Conservation (phyloP, 192 early-diverging fungal species). For the Backusella australiensis region DNA sequence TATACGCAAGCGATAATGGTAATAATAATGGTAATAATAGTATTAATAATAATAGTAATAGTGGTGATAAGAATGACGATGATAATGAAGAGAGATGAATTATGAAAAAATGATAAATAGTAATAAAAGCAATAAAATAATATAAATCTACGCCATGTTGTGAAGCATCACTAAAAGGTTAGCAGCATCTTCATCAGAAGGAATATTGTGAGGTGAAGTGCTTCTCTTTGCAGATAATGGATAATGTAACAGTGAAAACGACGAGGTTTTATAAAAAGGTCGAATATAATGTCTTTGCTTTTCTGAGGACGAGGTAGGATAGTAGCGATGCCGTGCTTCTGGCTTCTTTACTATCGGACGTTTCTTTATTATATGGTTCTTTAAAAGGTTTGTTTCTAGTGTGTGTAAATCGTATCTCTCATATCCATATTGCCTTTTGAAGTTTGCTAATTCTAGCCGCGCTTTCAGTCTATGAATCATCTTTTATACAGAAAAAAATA, state of each 20-base stretch:
- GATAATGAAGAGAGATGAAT: background rate
- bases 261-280: background rate
- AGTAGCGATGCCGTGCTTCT: constrained; percentile 17
- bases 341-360: background rate
- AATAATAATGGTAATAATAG: background rate
- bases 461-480: constrained; percentile 28
- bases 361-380: background rate
- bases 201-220: constrained; percentile 13
- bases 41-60: background rate
- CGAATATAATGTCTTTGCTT: background rate
- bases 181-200: constrained; percentile 28
- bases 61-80: background rate
- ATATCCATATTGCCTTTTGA: constrained; percentile 33
- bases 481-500: constrained; percentile 9
- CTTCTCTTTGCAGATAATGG: constrained; percentile 19
- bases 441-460: constrained; percentile 26
- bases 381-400: constrained; percentile 10
- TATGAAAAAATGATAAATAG: background rate
- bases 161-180: constrained; percentile 33
- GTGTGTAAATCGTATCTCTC: constrained; percentile 21
- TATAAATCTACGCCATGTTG: background rate
- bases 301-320: constrained; percentile 8
- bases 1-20: background rate
- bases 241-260: background rate
- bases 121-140: background rate